These are phyloP conservation scores for Picochlorum sp. DNA, from an alignment of 139 green algal species.

Conservation along the genomic window DNA sequence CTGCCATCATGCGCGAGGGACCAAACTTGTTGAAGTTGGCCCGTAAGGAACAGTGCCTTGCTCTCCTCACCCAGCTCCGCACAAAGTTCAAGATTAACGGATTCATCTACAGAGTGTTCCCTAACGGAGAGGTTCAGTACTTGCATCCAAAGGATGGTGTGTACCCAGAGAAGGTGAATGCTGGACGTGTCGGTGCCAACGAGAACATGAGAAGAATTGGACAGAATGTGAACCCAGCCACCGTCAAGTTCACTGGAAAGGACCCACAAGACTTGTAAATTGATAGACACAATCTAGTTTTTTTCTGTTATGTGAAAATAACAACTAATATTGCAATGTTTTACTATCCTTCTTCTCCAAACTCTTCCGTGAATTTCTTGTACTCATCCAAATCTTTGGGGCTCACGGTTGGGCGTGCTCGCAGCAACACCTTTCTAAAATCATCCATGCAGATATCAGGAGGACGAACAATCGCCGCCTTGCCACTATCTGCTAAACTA, in stretches of 20 bases:
- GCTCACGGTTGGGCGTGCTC: slow-evolving; percentile 86
- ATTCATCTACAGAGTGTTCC: slow-evolving; percentile 90
- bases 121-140: slow-evolving; percentile 96
- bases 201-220: slow-evolving; percentile 90
- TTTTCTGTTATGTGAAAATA: slow-evolving; percentile 2
- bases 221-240: slow-evolving; percentile 66
- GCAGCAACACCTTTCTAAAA: slow-evolving; percentile 80
- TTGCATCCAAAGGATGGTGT: slow-evolving; percentile 97
- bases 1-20: slow-evolving; percentile 96
- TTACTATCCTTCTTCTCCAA: slow-evolving; percentile 82
- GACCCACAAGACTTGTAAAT: slow-evolving; percentile 16
- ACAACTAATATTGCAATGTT: not conserved
- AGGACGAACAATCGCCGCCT: slow-evolving; percentile 42
- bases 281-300: not conserved
- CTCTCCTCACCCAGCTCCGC: slow-evolving; percentile 87
- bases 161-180: slow-evolving; percentile 99
- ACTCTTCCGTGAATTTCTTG: slow-evolving; percentile 90
- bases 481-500: slow-evolving; percentile 64
- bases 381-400: slow-evolving; percentile 75
- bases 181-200: slow-evolving; percentile 75
- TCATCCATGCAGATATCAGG: slow-evolving; percentile 72
- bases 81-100: slow-evolving; percentile 95
- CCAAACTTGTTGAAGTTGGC: slow-evolving; percentile 99
- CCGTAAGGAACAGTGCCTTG: slow-evolving; percentile 98
- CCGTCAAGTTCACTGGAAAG: slow-evolving; percentile 88